Conservation (phyloP, 108 stramenopile genomes). For the Cyclotella distinguenda region DNA sequence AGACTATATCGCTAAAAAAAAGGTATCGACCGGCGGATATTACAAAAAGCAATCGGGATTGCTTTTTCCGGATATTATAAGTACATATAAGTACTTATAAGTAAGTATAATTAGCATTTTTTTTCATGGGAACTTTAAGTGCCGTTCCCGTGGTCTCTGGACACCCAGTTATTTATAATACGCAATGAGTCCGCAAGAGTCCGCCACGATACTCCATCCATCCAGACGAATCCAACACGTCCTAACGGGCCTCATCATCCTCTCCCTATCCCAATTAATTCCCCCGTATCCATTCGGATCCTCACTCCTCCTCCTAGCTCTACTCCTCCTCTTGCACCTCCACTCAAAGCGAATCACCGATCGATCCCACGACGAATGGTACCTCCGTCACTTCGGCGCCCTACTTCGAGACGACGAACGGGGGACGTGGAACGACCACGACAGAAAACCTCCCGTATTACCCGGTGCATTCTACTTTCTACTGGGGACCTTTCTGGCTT, state of each 20-base stretch:
- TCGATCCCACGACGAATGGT: conserved; percentile 32
- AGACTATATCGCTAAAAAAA: no score
- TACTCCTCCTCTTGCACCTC: conserved; percentile 14
- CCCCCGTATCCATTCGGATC: conserved; percentile 41
- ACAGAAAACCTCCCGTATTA: conserved; percentile 9
- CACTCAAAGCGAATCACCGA: conserved; percentile 23
- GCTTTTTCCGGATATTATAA: no score
- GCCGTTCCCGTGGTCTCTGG: no score
- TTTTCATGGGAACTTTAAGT: no score
- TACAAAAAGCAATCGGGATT: no score
- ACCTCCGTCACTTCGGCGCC: conserved; percentile 31
- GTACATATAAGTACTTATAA: no score
- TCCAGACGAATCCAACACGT: conserved; percentile 42
- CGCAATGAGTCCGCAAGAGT: no score
- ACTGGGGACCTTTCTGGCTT: conserved; percentile 18
- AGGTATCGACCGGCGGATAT: no score
- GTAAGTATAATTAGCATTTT: no score
- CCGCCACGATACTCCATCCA: conserved; percentile 28
- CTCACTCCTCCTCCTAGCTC: conserved; percentile 19
- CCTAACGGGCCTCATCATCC: conserved; percentile 27
- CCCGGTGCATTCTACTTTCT: conserved; percentile 53
- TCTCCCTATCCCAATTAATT: conserved; percentile 30
- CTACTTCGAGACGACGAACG: conserved; percentile 35
- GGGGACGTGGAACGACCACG: conserved; percentile 24
- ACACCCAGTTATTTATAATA: no score